Base-by-base conservation (phyloP, 2,329 filamentous ascomycete species). In the Coniella vitis region DNA sequence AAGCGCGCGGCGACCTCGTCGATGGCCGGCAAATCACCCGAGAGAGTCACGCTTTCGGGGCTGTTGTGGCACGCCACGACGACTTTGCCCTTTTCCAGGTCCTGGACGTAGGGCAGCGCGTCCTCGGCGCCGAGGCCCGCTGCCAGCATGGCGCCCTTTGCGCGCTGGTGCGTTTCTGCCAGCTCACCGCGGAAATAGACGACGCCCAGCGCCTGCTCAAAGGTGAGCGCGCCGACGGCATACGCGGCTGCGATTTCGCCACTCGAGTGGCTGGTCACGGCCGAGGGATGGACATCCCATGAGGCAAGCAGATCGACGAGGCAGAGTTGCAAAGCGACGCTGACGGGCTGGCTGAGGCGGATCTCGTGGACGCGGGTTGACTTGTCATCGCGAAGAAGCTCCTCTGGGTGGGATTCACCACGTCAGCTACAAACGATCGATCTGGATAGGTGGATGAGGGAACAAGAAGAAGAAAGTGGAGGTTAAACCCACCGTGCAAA, bases 241-340 rank as follows among this genome's bases (percentile, higher is more conserved):
- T 68, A 71, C 0, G 67, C 68, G 8, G 65, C 68, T 0, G 62
- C 66, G n/a, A 70, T 69, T 47, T 70, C 67, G 2, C 69, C 68
- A 4, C 58, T 63, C 1, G 66, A 69, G 40, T 71, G 68, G 1
- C 69, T 67, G 1, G 65, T 53, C 4, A 70, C 64, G 1, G 60
- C 61, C 2, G 54, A 16, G 0, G 67, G 64, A 0, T 43, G 39
- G 7, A 72, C 53, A 0, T 51, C 56, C 54, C 60, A 63, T 1
- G 54, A 60, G 1, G 59, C 51, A 3, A 70, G 57, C 0, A 69
- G 55, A 7, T 71, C 58, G 2, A 65, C 66, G 2, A 75, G 53
- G 2, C 58, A 70, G 3, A 77, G 60, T 53, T 76, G 74, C 1
- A 78, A 17, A 0, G 71, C 71, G 0, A 72, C 75, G 35, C 68